A percentile compares a stretch with the other conserved stretches of the same genome.
Conservation (phyloP, 1,284 basidiomycete genomes). For the Amylostereum chailletii region DNA sequence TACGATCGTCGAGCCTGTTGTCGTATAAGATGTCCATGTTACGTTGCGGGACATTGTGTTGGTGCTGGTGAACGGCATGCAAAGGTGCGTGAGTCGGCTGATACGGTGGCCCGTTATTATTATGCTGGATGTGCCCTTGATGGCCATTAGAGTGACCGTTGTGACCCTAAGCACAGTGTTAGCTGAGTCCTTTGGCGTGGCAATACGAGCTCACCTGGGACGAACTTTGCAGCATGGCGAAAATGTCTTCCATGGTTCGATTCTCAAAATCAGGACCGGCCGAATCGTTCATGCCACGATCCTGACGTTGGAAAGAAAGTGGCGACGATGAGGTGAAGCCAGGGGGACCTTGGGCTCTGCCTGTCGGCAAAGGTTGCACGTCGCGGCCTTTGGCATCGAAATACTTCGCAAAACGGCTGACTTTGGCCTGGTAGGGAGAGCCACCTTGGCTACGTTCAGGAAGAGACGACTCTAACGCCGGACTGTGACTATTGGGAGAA, state of each 20-base stretch:
- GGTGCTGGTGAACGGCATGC: slow-evolving; percentile 23
- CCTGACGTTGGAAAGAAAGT: slow-evolving; percentile 36
- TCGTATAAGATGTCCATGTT: slow-evolving; percentile 65
- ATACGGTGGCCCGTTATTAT: slow-evolving; percentile 11
- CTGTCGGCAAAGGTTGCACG: slow-evolving; percentile 15
- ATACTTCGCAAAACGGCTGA: slow-evolving; percentile 76
- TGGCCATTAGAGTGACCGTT: neutral
- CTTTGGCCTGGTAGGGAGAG: slow-evolving; percentile 40
- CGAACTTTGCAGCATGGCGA: slow-evolving; percentile 64
- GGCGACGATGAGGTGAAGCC: slow-evolving; percentile 35
- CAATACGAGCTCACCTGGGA: slow-evolving; percentile 36
- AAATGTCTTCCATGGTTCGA: slow-evolving; percentile 65
- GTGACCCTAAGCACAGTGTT: neutral
- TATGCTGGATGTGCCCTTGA: neutral
- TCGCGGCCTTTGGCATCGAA: slow-evolving; percentile 68
- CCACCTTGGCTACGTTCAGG: slow-evolving; percentile 17
- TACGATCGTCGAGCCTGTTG: slow-evolving; percentile 62
- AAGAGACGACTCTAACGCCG: slow-evolving; percentile 8
- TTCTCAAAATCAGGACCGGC: slow-evolving; percentile 33
- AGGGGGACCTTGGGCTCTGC: slow-evolving; percentile 30
- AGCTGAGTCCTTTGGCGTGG: neutral
- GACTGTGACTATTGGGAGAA: slow-evolving; percentile 11
- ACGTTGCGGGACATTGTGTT: slow-evolving; percentile 28
- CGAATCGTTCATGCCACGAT: slow-evolving; percentile 27
- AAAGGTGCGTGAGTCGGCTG: slow-evolving; percentile 20